Evolutionary conservation across 169 alveolate genomes (phyloP), one percentile per base, ranked within the genome.

Genomic region (Eimeria acervulina): DNA sequence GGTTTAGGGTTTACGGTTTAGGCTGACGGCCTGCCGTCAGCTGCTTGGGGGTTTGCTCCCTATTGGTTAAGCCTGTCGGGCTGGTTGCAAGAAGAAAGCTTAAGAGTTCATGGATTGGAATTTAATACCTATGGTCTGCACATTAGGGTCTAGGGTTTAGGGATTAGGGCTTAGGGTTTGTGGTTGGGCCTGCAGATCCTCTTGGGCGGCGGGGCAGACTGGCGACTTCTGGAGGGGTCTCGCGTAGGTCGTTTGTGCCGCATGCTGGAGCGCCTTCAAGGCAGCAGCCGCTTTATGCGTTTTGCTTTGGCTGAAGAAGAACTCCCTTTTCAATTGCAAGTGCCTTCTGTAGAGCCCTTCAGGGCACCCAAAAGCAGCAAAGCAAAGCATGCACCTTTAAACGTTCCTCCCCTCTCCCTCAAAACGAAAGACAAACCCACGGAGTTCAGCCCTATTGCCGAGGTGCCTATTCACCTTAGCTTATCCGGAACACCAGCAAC

Each of bases 391-490:
- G 36, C 38, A 70, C 81, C 51, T 31, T 10, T 4, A 10, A 19
- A 17, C 8, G 1, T 70, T 17, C 81, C 31, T 10, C 81, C 81
- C 1, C 44, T 70, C n/a, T 33, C 51, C 81, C 59, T 85, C 59
- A 85, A 61, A 23, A 85, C 93, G 0, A 85, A 85, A 38, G 93
- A 55, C 21, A 85, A 85, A 33, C 78, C 55, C 47, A 31, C 52
- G 5, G 19, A 12, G 1, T 85, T 85, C 81, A 52, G 31, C n/a
- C 68, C 66, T 28, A 59, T 85, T 31, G 59, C 51, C 36, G 93
- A 85, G 63, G 93, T 85, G 93, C 61, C 93, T 61, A 23, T 85
- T 21, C 93, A 59, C 40, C 93, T 85, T 61, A 59, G 63, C 66
- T 19, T 6, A 76, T 5, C 61, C 3, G 88, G 40, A 42, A 44